Evolutionary conservation across 2,329 filamentous ascomycete genomes (phyloP), one percentile per base, ranked within the genome.

Genomic region (Claviceps lovelessii): DNA sequence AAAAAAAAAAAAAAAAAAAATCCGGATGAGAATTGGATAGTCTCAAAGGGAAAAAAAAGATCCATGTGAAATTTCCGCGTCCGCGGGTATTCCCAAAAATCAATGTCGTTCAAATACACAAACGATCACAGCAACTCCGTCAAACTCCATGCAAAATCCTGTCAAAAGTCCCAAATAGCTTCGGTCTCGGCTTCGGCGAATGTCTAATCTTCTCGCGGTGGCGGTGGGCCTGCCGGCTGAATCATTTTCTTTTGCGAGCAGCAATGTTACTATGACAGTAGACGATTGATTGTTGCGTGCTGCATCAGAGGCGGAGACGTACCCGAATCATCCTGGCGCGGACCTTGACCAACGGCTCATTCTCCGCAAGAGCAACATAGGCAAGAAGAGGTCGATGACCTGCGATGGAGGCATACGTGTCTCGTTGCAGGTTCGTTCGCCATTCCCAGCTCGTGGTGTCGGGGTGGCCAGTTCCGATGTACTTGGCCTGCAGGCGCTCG

Each of bases 381-480:
- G 87, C 83, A 17, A 97, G 77, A 57, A 96, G 77, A 8, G 90
- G 86, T 17, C 90, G 87, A 68, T 98, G 93, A 23, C 93, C 93
- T 60, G 93, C 80, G 64, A 95, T 90, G 59, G 84, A 90, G 23
- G 90, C 82, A 67, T 91, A 90, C 28, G 86, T 94, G 74, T 98
- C 93, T 68, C 93, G 90, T 67, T 90, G 81, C 67, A 97, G 91
- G 74, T 97, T 98, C 57, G 87, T 90, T 52, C 86, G 86, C 90
- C 90, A 98, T 73, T 98, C 93, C 83, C 93, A 93, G 70, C 89
- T 94, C 31, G 90, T 95, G 15, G 91, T 97, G 73, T 98, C 93
- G 47, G 91, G 88, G 70, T 96, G 90, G 29, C 93, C 93, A 4
- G 93, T 97, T 62, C 93, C 93, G 64, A 98, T 79, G 75, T 93